Percentiles rank a stretch among this genome's conserved stretches.
Evolutionary conservation across 2,329 filamentous ascomycete species (phyloP).

Genomic region (Magnaporthales sp.): DNA sequence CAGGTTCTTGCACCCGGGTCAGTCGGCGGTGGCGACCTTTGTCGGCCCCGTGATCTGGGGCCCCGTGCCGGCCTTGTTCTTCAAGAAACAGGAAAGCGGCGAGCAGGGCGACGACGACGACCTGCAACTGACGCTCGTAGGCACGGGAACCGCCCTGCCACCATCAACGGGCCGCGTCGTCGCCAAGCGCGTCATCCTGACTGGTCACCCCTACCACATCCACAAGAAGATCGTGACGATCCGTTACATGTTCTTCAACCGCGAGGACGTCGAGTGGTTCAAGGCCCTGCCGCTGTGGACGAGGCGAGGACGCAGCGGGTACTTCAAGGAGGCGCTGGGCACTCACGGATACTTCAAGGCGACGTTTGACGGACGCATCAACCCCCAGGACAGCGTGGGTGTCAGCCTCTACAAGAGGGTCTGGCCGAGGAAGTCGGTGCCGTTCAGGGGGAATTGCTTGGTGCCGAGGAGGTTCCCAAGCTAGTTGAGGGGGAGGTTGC

Average conservation of each 20-base stretch:
- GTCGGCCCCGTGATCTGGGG: conserved; percentile 91
- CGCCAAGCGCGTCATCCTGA: conserved; percentile 88
- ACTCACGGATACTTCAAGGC: conserved; percentile 99
- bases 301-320: conserved; percentile 76
- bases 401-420: conserved; percentile 83
- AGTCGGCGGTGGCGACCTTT: conserved; percentile 82
- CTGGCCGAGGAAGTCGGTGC: conserved; percentile 62
- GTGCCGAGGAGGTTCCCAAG: conserved; percentile 10
- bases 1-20: conserved; percentile 82
- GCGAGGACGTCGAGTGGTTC: conserved; percentile 94
- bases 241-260: conserved; percentile 99
- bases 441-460: conserved; percentile 32
- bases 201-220: conserved; percentile 96
- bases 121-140: conserved; percentile 61
- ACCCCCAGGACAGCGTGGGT: conserved; percentile 88
- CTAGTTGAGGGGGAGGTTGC: conserved; percentile 9
- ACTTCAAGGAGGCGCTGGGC: conserved; percentile 86
- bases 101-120: conserved; percentile 32
- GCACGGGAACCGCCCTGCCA: conserved; percentile 77
- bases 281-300: conserved; percentile 95
- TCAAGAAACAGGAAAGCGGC: conserved; percentile 48
- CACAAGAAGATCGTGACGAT: conserved; percentile 96
- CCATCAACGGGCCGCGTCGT: conserved; percentile 72
- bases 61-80: conserved; percentile 81
- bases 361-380: conserved; percentile 91